Base-by-base conservation (phyloP, 208 protist species). In the Leishmania tropica region DNA sequence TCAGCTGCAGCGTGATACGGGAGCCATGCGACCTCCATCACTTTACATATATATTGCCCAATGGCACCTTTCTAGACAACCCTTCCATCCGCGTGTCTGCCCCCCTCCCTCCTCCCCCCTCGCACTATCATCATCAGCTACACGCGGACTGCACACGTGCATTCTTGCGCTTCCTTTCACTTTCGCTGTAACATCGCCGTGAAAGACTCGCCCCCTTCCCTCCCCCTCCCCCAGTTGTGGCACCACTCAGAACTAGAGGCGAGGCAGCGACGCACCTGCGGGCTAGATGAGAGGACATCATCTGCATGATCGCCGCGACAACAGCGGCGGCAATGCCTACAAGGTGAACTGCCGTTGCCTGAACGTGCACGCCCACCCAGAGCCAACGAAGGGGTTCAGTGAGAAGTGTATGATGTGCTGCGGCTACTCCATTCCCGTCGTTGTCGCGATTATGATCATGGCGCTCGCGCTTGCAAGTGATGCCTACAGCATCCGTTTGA, bases 361-460 rank as follows among this genome's bases (percentile, higher is more conserved):
- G 19, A 93, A 90, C 72, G 67, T 42, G 56, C 85, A 91, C 77
- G 58, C 82, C 13, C 89, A 93, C 64, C 85, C 83, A 0, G 76
- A 80, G 72, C 80, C 79, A 2, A 56, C 83, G 7, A 67, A 80
- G 65, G 77, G 80, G 60, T 87, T 84, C 75, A 1, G 3, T 24
- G 80, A 92, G 53, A 65, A 75, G 13, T 91, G 84, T 56, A 76
- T 70, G 68, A 79, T 97, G 81, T 93, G 85, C 77, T 73, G 79
- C 45, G 86, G 91, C 37, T 97, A 95, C 85, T 62, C 58, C 60
- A 78, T 75, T 0, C 90, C 92, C 0, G 75, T 76, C 62, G 31
- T 87, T 53, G 64, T 95, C 31, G 79, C 85, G 0, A 2, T 92
- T 2, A 31, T 97, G 24, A 92, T 94, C 72, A 28, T 88, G 1